Conservation (phyloP, 371 early-diverging fungal species). For the Phascolomyces articulosus region DNA sequence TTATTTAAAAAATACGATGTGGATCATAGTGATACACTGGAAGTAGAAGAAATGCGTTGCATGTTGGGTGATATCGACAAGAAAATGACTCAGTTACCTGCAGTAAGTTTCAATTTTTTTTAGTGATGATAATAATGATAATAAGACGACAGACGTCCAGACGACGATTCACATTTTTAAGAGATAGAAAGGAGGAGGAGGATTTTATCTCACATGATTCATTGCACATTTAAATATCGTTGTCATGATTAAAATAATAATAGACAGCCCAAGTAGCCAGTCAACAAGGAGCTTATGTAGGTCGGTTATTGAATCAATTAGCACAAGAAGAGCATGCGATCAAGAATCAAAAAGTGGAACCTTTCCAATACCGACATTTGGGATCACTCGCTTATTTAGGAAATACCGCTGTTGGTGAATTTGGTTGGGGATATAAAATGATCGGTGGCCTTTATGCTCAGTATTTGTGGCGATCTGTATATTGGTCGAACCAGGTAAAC, state of each 20-base stretch:
- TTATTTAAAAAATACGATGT: slow-evolving; percentile 63
- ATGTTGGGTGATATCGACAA: slow-evolving; percentile 67
- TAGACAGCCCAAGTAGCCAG: slow-evolving; percentile 89
- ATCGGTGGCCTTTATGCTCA: slow-evolving; percentile 62
- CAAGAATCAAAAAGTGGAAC: slow-evolving; percentile 25
- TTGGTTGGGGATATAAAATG: slow-evolving; percentile 55
- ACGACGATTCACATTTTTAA: too few species aligned
- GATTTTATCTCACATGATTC: neutral
- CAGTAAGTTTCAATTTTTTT: slow-evolving; percentile 42
- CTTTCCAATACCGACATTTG: slow-evolving; percentile 73
- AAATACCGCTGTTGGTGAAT: slow-evolving; percentile 70
- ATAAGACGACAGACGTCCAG: too few species aligned
- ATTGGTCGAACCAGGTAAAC: slow-evolving; percentile 63
- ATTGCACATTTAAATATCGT: too few species aligned
- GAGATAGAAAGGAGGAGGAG: neutral
- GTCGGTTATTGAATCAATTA: slow-evolving; percentile 52
- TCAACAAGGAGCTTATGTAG: slow-evolving; percentile 83
- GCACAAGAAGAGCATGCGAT: too few species aligned
- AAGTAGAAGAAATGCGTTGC: slow-evolving; percentile 60
- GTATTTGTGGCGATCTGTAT: slow-evolving; percentile 71
- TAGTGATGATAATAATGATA: too few species aligned
- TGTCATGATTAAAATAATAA: neutral
- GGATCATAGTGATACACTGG: slow-evolving; percentile 60
- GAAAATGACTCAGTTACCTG: slow-evolving; percentile 74
- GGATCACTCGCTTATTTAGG: slow-evolving; percentile 86